Base-by-base conservation (phyloP, 148 eudicot species). In the Pouteria glomerata region DNA sequence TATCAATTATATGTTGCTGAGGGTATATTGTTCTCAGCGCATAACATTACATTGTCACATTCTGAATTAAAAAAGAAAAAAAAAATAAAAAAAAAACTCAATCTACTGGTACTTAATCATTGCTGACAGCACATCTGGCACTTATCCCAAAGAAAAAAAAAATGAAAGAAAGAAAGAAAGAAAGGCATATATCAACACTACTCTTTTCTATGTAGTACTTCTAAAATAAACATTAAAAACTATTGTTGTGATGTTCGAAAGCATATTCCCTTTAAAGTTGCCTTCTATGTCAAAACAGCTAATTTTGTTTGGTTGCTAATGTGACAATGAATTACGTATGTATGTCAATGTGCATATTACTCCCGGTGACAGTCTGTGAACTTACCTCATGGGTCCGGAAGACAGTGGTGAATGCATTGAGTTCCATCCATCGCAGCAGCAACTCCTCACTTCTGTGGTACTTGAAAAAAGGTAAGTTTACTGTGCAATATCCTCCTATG, bases 401-500 rank as follows among this genome's bases (percentile, higher is more conserved):
- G 18, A 95, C 87, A 56, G 94, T 83, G 59, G 99, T 89, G 85
- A 95, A 95, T 53, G 99, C 93, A 66, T 81, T 85, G 1, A 95
- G 72, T 72, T 95, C 99, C 99, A 95, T 95, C 99, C 99, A 95
- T 73, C 99, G 73, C 61, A 95, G 44, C n/a, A 95, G 90, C 62
- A 95, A 76, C 79, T 95, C 97, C 69, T 95, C 90, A 14, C 84
- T 88, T 72, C 99, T 83, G 51, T 74, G 82, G 74, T 95, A 95
- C 88, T 90, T 92, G 75, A 95, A 74, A 73, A 95, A 86, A 48
- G 99, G 99, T 75, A 95, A 68, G 77, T 81, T 88, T 44, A 95
- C 92, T 15, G 99, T 81, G 70, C 99, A 95, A 68, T 95, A 95
- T 67, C 97, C 99, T 75, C 99, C 99, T 66, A 88, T 92, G 63